These are phyloP conservation scores for Brassica balearica DNA, from an alignment of 441 rosid genomes.

Conservation along the genomic window DNA sequence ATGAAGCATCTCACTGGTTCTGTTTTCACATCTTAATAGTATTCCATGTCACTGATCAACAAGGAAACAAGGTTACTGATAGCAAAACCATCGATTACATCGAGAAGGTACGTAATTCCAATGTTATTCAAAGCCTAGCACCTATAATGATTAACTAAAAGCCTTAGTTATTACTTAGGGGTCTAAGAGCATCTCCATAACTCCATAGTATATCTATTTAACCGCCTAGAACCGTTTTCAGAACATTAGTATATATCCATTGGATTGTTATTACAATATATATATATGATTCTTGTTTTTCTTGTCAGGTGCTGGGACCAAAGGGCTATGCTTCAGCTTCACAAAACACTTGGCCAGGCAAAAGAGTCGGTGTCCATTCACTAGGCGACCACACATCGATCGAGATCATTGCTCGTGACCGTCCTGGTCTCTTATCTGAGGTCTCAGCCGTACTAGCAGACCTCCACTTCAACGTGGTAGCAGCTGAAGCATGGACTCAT, in stretches of 20 bases:
- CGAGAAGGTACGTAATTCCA: constrained; percentile 59
- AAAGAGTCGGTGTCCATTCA: constrained; percentile 79
- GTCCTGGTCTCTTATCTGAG: constrained; percentile 91
- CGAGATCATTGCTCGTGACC: constrained; percentile 85
- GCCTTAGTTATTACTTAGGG: background rate
- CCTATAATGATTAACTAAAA: background rate
- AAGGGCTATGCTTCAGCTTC: constrained; percentile 61
- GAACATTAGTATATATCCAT: too few relatives aligned
- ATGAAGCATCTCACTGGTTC: constrained; percentile 6
- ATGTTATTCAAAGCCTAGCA: background rate
- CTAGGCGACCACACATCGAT: constrained; percentile 84
- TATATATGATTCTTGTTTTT: constrained; percentile 7
- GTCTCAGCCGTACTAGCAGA: constrained; percentile 80
- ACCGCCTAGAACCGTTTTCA: too few relatives aligned
- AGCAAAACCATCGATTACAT: constrained; percentile 75
- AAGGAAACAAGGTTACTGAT: constrained; percentile 82
- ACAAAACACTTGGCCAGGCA: constrained; percentile 63
- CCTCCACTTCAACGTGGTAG: constrained; percentile 82
- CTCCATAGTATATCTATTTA: too few relatives aligned
- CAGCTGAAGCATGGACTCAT: constrained; percentile 98
- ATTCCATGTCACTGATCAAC: constrained; percentile 86
- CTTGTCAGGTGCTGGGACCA: constrained; percentile 74
- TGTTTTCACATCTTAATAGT: constrained; percentile 49
- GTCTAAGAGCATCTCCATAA: background rate
- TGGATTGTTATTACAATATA: background rate